Percentiles rank a stretch among this genome's conserved stretches.
Evolutionary conservation across 305 asterid genomes (phyloP).

Genomic region (Fraxinus latifolia): DNA sequence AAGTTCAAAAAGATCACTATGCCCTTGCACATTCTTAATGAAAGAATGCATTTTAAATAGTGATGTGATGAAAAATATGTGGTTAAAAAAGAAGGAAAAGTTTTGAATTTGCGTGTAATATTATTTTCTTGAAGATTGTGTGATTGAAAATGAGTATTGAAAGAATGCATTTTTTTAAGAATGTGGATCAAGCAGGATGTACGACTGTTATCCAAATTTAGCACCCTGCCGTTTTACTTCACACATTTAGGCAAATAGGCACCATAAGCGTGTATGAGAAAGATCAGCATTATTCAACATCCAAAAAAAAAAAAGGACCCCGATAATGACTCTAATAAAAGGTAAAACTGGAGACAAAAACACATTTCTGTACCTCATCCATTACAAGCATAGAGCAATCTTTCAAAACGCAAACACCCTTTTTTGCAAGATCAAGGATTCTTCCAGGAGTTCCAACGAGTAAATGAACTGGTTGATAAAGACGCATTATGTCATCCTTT

Average conservation of each 20-base stretch:
- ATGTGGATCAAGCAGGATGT: too few relatives aligned
- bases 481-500: constrained; percentile 95
- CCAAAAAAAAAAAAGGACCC: constrained; percentile 4
- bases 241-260: background rate
- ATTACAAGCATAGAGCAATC: constrained; percentile 74
- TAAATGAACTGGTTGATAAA: constrained; percentile 93
- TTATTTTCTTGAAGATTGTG: too few relatives aligned
- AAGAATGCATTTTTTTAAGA: too few relatives aligned
- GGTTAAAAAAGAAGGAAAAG: too few relatives aligned
- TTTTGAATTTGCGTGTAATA: too few relatives aligned
- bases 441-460: constrained; percentile 99
- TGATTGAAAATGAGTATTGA: too few relatives aligned
- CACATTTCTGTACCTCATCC: constrained; percentile 69
- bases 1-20: background rate
- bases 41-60: too few relatives aligned
- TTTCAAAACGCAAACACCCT: constrained; percentile 67
- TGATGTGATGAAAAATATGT: too few relatives aligned
- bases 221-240: background rate
- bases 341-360: background rate
- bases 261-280: background rate
- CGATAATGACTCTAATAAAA: background rate
- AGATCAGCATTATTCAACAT: background rate
- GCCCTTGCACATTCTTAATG: too few relatives aligned
- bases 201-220: background rate
- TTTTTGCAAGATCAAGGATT: constrained; percentile 79